Percentiles rank a stretch among this genome's conserved stretches.
These are phyloP conservation scores for Suillus plorans DNA, from an alignment of 768 basidiomycete genomes.

Conservation along the genomic window DNA sequence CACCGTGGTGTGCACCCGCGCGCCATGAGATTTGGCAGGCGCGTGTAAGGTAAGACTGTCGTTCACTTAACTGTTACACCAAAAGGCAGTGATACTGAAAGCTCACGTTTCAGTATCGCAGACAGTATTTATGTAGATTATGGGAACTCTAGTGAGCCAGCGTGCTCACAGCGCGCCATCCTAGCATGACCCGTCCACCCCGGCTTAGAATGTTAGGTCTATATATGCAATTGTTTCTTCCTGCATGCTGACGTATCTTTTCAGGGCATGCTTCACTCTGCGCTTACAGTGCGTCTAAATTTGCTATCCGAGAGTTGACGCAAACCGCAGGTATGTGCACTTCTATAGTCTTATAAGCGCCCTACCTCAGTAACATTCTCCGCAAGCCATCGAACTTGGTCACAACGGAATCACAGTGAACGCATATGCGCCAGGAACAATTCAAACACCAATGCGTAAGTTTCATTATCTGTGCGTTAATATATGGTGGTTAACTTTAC, in stretches of 20 bases:
- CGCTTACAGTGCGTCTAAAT: constrained; percentile 40
- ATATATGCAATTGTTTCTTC: not conserved
- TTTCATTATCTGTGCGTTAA: not conserved
- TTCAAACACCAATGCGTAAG: constrained; percentile 31
- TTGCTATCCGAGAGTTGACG: constrained; percentile 43
- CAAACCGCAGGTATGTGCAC: constrained; percentile 27
- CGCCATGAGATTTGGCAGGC: no score
- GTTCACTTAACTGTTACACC: no score
- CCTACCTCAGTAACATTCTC: not conserved
- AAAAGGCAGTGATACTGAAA: no score
- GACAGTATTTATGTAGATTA: no score
- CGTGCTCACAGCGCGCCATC: no score
- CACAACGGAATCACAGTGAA: constrained; percentile 32
- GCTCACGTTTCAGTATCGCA: no score
- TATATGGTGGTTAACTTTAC: not conserved
- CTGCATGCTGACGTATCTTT: not conserved
- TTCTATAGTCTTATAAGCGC: not conserved
- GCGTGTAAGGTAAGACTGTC: no score
- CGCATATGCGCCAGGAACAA: constrained; percentile 33
- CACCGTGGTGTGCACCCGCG: no score
- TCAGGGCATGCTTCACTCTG: constrained; percentile 31
- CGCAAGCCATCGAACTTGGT: constrained; percentile 32
- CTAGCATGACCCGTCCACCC: no score
- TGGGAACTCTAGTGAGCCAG: no score
- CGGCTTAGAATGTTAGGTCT: not conserved